Base-by-base conservation (phyloP, 2,329 filamentous ascomycete genomes). In the Raffaelea deltoideospora region DNA sequence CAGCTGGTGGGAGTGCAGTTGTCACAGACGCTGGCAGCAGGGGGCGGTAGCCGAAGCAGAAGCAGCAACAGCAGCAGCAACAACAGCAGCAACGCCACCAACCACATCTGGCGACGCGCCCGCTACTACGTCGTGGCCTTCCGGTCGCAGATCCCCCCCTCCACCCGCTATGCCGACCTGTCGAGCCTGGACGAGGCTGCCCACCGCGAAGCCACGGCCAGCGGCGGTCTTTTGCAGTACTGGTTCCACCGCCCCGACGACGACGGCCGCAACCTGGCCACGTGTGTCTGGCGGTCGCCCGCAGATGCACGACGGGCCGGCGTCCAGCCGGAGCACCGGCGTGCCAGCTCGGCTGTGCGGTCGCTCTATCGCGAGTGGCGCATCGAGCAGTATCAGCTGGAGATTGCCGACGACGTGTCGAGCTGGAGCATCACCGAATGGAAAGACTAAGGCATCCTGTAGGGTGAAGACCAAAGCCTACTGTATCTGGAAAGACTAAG, bases 91-190 rank as follows among this genome's bases (percentile, higher is more conserved):
- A 15, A 11, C n/a, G 11, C 5, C 29, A 7, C 29, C 29, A 11
- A 18, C 9, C n/a, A 10, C 13, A 15, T 10, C 11, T 88, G 80
- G 74, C 67, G 62, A 37, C 61, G 67, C 41, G 69, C 66, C 34
- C 66, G 63, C 21, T 93, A 88, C 60, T 93, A 88, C 57, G 76
- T 90, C 38, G 85, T 94, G 29, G 78, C 78, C 5, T 94, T 94
- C 57, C 71, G 83, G 14, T 88, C 81, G 6, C 69, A 66, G 44
- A 72, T 94, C 38, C 74, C 76, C 27, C 64, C 69, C 2, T 69
- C 65, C 11, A 79, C 78, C 2, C 73, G 84, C 43, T 73, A 74
- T 41, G 69, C 70, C 10, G 66, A 79, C 40, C 67, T 94, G 28
- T 76, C 76, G 29, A 64, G 67, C 20, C 65, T 94, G 23, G 87